Evolutionary conservation across 345 rosid genomes (phyloP), one percentile per base, ranked within the genome.

Genomic region (Arabidopsis arenosa): DNA sequence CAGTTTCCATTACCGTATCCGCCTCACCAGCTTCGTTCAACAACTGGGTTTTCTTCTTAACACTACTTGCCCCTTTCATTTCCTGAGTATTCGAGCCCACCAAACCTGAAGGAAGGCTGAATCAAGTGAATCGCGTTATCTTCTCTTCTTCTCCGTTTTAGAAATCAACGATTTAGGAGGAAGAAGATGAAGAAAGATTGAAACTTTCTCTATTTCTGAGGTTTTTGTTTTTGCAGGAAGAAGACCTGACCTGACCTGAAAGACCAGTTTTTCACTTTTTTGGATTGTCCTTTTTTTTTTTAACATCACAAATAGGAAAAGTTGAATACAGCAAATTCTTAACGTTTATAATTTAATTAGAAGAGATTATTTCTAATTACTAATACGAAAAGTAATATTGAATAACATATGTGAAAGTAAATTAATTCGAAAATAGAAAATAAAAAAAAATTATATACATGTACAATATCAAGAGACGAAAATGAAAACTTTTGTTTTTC

Each of bases 221-320:
- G 44, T 52, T 67, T 57, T 2, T 18, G 32, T 37, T 18, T 59
- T 73, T 52, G 52, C 70, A 66, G 74, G 53, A 36, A 45, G 40
- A 52, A 53, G 69, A 78, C 73, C 49, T 78, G 77, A 60, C 65
- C 65, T 63, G 80, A 70, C 75, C 75, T 57, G 54, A 32, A 21
- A 41, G 73, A 78, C 72, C 72, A 55, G 39, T 54, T 70, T 68
- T 36, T 52, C 3, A 70, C 66, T 23, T 47, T 64, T 64, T 33
- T 28, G 55, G 28, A 26, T 17, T 15, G 32, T 60, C 32, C 13
- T 6, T 21, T 40, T 2, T 5, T 5, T 18, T 10, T 5, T 0
- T 47, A 23, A 33, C 21, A 18, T 36, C 35, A 7, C 4, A 58
- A 23, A 11, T 43, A 30, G 5, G 9, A 54, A 40, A 28, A 28